Percentiles rank a stretch among this genome's conserved stretches.
Conservation (phyloP, 2,329 filamentous ascomycete species). For the Exophiala aquamarina region DNA sequence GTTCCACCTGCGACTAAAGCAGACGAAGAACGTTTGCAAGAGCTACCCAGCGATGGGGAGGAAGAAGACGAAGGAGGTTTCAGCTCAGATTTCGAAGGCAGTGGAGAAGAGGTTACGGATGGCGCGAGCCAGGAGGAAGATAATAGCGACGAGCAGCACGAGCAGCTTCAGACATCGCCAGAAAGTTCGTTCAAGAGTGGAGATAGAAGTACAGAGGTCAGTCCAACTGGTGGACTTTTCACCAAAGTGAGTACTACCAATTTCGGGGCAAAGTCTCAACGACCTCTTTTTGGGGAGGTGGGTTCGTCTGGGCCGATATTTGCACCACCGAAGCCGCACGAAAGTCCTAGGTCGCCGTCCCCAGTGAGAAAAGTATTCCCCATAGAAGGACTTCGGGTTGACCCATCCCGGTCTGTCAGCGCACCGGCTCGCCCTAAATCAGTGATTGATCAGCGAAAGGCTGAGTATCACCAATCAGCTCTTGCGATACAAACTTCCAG, state of each 20-base stretch:
- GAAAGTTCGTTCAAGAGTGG: conserved; percentile 46
- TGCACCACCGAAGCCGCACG: conserved; percentile 37
- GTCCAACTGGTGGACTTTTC: conserved; percentile 42
- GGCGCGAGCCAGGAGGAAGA: conserved; percentile 35
- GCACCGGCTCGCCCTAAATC: conserved; percentile 39
- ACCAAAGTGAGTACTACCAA: conserved; percentile 36
- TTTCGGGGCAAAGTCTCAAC: conserved; percentile 30
- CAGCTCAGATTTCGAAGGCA: conserved; percentile 46
- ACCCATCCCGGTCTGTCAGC: conserved; percentile 38
- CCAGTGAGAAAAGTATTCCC: conserved; percentile 39
- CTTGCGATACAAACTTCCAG: conserved; percentile 25
- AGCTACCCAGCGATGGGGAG: conserved; percentile 16
- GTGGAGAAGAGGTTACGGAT: conserved; percentile 46
- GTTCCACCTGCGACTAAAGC: conserved; percentile 18
- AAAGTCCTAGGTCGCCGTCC: conserved; percentile 47
- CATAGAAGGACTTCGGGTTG: conserved; percentile 33
- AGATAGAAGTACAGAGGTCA: conserved; percentile 38
- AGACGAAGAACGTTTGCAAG: conserved; percentile 6
- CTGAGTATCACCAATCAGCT: conserved; percentile 32
- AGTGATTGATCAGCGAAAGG: conserved; percentile 41
- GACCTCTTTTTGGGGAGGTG: conserved; percentile 47
- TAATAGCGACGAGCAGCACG: conserved; percentile 25
- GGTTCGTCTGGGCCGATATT: conserved; percentile 35
- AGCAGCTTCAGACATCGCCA: conserved; percentile 41
- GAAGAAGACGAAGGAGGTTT: conserved; percentile 26